These are phyloP conservation scores for Globisporangium ultimum DNA, from an alignment of 352 stramenopile species.

Conservation along the genomic window DNA sequence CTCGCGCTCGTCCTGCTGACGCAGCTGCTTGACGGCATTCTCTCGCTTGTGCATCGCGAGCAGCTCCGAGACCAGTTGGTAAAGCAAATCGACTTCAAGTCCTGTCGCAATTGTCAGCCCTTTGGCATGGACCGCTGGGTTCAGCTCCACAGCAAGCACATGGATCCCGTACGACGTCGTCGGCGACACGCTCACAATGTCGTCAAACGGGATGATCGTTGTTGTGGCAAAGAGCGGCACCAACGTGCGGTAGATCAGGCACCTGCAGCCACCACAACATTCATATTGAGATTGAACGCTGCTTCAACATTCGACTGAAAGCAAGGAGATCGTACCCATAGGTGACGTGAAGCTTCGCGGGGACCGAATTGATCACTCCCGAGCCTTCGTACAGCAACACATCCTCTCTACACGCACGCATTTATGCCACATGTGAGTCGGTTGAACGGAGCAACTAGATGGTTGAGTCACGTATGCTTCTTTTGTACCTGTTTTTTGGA, in stretches of 20 bases:
- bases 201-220: slow-evolving; percentile 54
- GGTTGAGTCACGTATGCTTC: too few species aligned
- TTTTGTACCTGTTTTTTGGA: slow-evolving; percentile 13
- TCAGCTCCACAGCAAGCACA: slow-evolving; percentile 50
- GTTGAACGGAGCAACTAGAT: too few species aligned
- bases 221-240: slow-evolving; percentile 70
- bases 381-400: slow-evolving; percentile 80
- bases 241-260: slow-evolving; percentile 72
- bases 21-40: slow-evolving; percentile 1
- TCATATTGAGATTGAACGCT: too few species aligned
- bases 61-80: slow-evolving; percentile 67
- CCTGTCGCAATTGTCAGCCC: slow-evolving; percentile 71
- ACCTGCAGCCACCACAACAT: slow-evolving; percentile 16
- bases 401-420: slow-evolving; percentile 31
- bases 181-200: slow-evolving; percentile 47
- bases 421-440: not conserved
- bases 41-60: slow-evolving; percentile 54
- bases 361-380: slow-evolving; percentile 69
- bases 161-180: slow-evolving; percentile 68
- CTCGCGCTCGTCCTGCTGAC: slow-evolving; percentile 38
- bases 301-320: not conserved
- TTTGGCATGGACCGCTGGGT: slow-evolving; percentile 37
- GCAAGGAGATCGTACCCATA: slow-evolving; percentile 43
- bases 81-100: slow-evolving; percentile 70
- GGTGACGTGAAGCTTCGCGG: slow-evolving; percentile 69